Conservation (phyloP, 108 stramenopile species). For the Nitzschia sp. region DNA sequence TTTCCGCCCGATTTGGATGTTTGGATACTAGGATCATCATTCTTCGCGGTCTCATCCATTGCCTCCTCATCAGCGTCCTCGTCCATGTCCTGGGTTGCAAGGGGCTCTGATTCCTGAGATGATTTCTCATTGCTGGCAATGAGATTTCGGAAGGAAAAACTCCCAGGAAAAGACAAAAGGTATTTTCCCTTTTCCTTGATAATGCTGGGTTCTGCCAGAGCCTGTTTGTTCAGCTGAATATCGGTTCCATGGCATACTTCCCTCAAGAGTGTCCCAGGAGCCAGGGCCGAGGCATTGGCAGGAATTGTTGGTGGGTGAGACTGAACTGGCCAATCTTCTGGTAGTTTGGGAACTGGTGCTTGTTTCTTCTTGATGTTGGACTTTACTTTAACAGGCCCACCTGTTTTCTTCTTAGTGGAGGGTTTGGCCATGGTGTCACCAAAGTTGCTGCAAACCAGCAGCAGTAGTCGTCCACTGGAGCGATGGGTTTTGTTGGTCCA, state of each 20-base stretch:
- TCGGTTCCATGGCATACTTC: conserved; percentile 39
- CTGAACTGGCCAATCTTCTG: conserved; percentile 30
- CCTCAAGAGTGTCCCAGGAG: conserved; percentile 37
- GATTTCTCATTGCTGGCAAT: background rate
- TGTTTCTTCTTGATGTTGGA: no score
- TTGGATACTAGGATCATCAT: conserved; percentile 8
- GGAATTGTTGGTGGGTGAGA: conserved; percentile 19
- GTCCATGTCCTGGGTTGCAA: background rate
- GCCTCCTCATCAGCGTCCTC: conserved; percentile 7
- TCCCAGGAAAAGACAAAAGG: conserved; percentile 42
- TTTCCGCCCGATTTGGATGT: background rate
- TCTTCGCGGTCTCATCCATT: background rate
- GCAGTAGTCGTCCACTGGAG: no score
- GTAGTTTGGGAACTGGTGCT: conserved; percentile 1
- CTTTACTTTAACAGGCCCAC: no score
- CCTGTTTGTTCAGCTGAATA: conserved; percentile 37
- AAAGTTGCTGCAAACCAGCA: no score
- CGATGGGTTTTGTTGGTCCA: no score
- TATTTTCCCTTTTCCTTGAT: conserved; percentile 40
- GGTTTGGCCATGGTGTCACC: no score
- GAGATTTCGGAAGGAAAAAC: conserved; percentile 23
- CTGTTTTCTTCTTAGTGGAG: no score
- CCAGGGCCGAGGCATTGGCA: conserved; percentile 22
- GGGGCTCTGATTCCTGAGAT: background rate
- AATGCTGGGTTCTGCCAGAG: conserved; percentile 26